phyloP scores from a whole-genome alignment of 306 rosid genomes.

The Oemleria cerasiformis region DNA sequence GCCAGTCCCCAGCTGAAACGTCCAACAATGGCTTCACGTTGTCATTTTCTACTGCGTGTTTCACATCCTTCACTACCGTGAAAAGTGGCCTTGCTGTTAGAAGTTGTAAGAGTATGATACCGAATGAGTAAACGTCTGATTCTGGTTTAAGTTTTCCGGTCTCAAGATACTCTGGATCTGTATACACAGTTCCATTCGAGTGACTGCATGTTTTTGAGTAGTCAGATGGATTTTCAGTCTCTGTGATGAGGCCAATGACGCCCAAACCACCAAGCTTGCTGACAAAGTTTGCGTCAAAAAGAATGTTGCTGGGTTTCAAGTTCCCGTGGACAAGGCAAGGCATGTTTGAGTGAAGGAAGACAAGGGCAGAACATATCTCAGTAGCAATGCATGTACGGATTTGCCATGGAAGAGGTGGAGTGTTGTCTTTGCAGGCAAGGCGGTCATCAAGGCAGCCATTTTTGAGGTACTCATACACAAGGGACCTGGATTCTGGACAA shows the following conservation, averaged over 20 bases:
- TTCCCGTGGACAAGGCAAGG: conserved; percentile 82
- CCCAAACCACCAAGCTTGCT: conserved; percentile 76
- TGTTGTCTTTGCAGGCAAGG: conserved; percentile 50
- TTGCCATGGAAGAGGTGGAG: conserved; percentile 75
- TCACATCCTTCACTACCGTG: conserved; percentile 61
- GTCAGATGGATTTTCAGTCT: conserved; percentile 38
- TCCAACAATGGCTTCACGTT: conserved; percentile 60
- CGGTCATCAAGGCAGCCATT: conserved; percentile 82
- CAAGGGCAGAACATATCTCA: conserved; percentile 78
- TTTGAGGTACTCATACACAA: conserved; percentile 72
- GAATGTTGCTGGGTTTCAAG: conserved; percentile 78
- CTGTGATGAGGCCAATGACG: conserved; percentile 47
- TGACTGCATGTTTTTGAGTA: conserved; percentile 21
- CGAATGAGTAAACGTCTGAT: conserved; percentile 84
- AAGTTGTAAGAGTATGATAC: conserved; percentile 62
- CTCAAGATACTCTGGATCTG: conserved; percentile 70
- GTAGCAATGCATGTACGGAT: conserved; percentile 64
- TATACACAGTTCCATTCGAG: conserved; percentile 39
- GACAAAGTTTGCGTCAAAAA: conserved; percentile 75
- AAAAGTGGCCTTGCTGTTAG: conserved; percentile 60
- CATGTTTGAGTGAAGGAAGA: conserved; percentile 70
- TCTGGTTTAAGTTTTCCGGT: conserved; percentile 60
- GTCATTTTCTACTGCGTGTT: conserved; percentile 61
- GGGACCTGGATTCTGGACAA: conserved; percentile 73
- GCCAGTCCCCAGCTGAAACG: conserved; percentile 94